phyloP scores from a whole-genome alignment of 2,329 filamentous ascomycete genomes.

The Colletotrichum sp. region DNA sequence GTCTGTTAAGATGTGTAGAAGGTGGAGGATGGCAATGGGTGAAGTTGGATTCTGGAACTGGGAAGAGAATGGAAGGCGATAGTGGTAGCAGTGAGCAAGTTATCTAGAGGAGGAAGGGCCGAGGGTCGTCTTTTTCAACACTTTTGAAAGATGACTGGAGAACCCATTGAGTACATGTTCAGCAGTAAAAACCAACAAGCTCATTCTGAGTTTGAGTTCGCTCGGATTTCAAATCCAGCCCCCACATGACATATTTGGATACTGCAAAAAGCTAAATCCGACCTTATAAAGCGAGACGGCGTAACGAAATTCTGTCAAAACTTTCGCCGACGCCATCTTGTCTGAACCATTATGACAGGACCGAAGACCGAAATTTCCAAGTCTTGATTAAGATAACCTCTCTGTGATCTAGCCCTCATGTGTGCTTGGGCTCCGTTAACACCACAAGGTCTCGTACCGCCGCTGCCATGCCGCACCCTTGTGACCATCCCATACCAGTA shows the following conservation, averaged over 20 bases:
- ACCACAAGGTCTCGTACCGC: neutral
- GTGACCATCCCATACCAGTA: neutral
- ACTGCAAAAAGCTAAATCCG: neutral
- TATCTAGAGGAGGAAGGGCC: neutral
- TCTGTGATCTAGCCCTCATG: neutral
- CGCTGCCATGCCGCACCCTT: neutral
- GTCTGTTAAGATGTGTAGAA: neutral
- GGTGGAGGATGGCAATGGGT: neutral
- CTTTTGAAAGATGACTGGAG: neutral
- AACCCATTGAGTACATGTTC: neutral
- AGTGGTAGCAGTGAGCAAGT: neutral
- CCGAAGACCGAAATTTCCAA: neutral
- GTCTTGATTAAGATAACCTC: neutral
- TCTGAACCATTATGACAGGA: neutral
- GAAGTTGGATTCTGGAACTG: neutral
- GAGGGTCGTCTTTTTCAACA: neutral
- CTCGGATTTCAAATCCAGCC: accelerated
- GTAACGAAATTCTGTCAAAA: neutral
- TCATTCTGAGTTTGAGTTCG: neutral
- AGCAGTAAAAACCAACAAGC: neutral
- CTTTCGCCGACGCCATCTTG: neutral
- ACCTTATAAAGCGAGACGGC: neutral
- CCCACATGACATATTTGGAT: neutral
- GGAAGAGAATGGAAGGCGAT: neutral
- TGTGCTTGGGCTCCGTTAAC: neutral